phyloP scores from a whole-genome alignment of 768 basidiomycete genomes.

The Scleroderma citrinum region DNA sequence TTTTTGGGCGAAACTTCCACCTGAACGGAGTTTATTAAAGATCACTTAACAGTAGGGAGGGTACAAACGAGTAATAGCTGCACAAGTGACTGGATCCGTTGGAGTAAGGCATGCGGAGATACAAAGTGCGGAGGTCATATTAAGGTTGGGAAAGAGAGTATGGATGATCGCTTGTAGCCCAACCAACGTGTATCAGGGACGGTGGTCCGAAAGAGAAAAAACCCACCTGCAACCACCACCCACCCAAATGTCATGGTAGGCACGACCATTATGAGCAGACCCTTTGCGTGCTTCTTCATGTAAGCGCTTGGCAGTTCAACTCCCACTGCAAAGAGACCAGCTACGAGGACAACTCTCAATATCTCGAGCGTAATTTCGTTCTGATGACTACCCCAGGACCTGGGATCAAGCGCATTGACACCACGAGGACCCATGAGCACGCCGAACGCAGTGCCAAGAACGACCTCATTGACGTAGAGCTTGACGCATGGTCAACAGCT shows the following conservation, averaged over 20 bases:
- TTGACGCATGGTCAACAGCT: slow-evolving; percentile 18
- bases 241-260: slow-evolving; percentile 86
- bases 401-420: slow-evolving; percentile 68
- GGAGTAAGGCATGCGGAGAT: slow-evolving; percentile 89
- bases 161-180: slow-evolving; percentile 56
- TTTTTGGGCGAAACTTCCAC: slow-evolving; percentile 62
- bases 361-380: slow-evolving; percentile 78
- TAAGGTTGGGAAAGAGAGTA: slow-evolving; percentile 64
- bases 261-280: slow-evolving; percentile 63
- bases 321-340: slow-evolving; percentile 91
- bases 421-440: slow-evolving; percentile 65
- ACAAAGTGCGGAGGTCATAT: slow-evolving; percentile 71
- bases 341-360: slow-evolving; percentile 83
- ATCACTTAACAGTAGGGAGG: not conserved
- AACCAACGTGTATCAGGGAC: not conserved
- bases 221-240: slow-evolving; percentile 65
- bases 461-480: slow-evolving; percentile 90
- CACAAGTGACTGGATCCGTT: slow-evolving; percentile 92
- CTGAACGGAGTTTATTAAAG: slow-evolving; percentile 26
- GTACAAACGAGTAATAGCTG: slow-evolving; percentile 68
- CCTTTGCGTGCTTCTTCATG: slow-evolving; percentile 71
- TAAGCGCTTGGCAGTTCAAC: slow-evolving; percentile 88
- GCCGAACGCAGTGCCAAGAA: slow-evolving; percentile 73
- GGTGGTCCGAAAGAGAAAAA: not conserved
- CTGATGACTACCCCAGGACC: slow-evolving; percentile 53